phyloP scores from a whole-genome alignment of 2,329 filamentous ascomycete genomes.

The Elsinoe ampelina region DNA sequence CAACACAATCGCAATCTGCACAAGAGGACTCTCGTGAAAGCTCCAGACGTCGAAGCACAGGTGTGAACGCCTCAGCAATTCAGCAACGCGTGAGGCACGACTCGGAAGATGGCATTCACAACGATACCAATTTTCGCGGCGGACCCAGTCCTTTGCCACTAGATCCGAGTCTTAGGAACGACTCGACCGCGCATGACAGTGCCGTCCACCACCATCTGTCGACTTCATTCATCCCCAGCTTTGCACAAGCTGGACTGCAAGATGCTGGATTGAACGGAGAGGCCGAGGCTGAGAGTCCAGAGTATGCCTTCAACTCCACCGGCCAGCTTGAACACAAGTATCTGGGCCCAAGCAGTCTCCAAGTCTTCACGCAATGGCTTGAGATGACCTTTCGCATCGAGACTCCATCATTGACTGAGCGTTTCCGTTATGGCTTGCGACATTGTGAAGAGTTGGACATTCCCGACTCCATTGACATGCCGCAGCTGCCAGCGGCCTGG shows the following conservation, averaged over 20 bases:
- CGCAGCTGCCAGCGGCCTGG: background rate
- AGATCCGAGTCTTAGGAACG: no score
- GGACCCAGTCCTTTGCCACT: no score
- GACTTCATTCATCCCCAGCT: no score
- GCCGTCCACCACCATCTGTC: no score
- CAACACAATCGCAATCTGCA: background rate
- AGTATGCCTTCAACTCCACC: background rate
- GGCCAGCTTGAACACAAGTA: constrained; percentile 12
- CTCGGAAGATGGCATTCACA: no score
- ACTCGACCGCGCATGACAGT: no score
- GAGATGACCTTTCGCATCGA: constrained; percentile 8
- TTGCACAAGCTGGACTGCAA: background rate
- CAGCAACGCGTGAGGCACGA: no score
- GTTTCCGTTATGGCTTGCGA: constrained; percentile 2
- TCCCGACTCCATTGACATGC: background rate
- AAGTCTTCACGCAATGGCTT: constrained; percentile 16
- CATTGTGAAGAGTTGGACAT: background rate
- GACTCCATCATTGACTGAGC: background rate
- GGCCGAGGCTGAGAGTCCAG: background rate
- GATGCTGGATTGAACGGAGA: background rate
- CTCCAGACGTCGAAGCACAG: no score
- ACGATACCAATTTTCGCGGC: no score
- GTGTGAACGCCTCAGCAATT: no score
- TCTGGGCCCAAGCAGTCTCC: constrained; percentile 15
- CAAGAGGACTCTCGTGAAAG: background rate